A percentile compares a stretch with the other conserved stretches of the same genome.
These are phyloP conservation scores for Physaria fendleri DNA, from an alignment of 345 rosid species.

Conservation along the genomic window DNA sequence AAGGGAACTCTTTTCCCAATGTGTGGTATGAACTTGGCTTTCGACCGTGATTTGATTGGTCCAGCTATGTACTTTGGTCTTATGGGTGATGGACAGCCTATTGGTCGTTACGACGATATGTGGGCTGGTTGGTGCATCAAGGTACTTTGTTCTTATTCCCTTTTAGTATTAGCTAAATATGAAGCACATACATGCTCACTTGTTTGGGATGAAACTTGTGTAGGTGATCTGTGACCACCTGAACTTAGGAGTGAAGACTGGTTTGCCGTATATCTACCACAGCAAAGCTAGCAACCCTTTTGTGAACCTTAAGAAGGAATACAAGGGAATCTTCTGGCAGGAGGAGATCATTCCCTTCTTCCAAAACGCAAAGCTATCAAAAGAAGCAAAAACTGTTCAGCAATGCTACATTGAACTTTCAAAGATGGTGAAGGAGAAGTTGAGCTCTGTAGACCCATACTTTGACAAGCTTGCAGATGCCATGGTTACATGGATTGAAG, in stretches of 20 bases:
- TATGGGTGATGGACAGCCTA: slow-evolving; percentile 97
- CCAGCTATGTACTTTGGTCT: slow-evolving; percentile 98
- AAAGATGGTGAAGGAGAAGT: slow-evolving; percentile 76
- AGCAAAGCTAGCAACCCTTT: slow-evolving; percentile 97
- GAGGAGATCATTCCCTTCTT: slow-evolving; percentile 94
- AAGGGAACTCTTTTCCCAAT: slow-evolving; percentile 93
- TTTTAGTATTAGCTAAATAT: background rate
- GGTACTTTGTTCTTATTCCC: slow-evolving; percentile 34
- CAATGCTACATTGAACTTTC: slow-evolving; percentile 79
- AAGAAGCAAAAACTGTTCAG: slow-evolving; percentile 74
- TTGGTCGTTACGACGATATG: slow-evolving; percentile 93
- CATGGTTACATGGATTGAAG: slow-evolving; percentile 92
- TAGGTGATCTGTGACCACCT: slow-evolving; percentile 87
- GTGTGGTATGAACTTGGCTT: slow-evolving; percentile 98
- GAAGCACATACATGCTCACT: background rate
- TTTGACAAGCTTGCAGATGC: slow-evolving; percentile 84
- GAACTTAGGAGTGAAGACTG: slow-evolving; percentile 84
- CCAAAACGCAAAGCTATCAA: slow-evolving; percentile 55
- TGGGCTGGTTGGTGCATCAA: slow-evolving; percentile 99
- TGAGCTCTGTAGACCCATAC: slow-evolving; percentile 66
- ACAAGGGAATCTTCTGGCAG: slow-evolving; percentile 94
- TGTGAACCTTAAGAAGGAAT: slow-evolving; percentile 84
- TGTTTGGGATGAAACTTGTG: background rate
- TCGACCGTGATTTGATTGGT: slow-evolving; percentile 89
- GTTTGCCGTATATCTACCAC: slow-evolving; percentile 80